Percentiles rank a stretch among this genome's conserved stretches.
Evolutionary conservation across 208 protist genomes (phyloP).

Genomic region (Trypanosoma melophagium): DNA sequence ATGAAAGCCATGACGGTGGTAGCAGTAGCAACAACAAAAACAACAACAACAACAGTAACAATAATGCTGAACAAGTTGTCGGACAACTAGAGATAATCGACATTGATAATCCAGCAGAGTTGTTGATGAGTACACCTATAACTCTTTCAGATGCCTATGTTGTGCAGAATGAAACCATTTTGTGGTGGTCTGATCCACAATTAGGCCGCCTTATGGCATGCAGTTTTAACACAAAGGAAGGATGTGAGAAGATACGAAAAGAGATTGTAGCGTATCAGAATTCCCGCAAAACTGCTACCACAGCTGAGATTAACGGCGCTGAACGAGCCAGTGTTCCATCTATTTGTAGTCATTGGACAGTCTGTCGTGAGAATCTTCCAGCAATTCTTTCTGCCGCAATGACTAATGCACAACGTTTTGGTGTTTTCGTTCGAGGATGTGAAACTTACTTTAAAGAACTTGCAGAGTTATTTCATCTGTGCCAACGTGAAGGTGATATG

Average conservation of each 20-base stretch:
- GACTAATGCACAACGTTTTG: slow-evolving; percentile 58
- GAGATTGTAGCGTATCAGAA: slow-evolving; percentile 55
- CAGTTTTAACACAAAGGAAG: slow-evolving; percentile 69
- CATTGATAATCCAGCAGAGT: slow-evolving; percentile 49
- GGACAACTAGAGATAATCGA: slow-evolving; percentile 52
- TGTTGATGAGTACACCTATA: slow-evolving; percentile 68
- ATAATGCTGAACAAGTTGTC: slow-evolving; percentile 26
- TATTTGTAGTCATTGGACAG: slow-evolving; percentile 43
- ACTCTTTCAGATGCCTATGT: slow-evolving; percentile 63
- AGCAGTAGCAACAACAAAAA: slow-evolving; percentile 4
- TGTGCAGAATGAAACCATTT: slow-evolving; percentile 64
- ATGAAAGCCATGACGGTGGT: slow-evolving; percentile 18
- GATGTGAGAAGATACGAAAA: slow-evolving; percentile 48
- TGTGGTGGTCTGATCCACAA: slow-evolving; percentile 70
- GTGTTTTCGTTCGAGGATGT: slow-evolving; percentile 50
- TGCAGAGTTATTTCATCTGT: slow-evolving; percentile 45
- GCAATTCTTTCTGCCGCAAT: slow-evolving; percentile 48
- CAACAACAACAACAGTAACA: slow-evolving; percentile 2
- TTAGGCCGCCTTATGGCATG: slow-evolving; percentile 67
- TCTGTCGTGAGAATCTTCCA: slow-evolving; percentile 56
- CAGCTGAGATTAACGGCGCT: slow-evolving; percentile 7
- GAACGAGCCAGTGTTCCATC: slow-evolving; percentile 12
- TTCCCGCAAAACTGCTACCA: slow-evolving; percentile 6
- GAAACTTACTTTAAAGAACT: slow-evolving; percentile 55
- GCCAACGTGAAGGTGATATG: slow-evolving; percentile 33